A percentile compares a stretch with the other conserved stretches of the same genome.
phyloP scores from a whole-genome alignment of 306 rosid genomes.

The Senna tora region DNA sequence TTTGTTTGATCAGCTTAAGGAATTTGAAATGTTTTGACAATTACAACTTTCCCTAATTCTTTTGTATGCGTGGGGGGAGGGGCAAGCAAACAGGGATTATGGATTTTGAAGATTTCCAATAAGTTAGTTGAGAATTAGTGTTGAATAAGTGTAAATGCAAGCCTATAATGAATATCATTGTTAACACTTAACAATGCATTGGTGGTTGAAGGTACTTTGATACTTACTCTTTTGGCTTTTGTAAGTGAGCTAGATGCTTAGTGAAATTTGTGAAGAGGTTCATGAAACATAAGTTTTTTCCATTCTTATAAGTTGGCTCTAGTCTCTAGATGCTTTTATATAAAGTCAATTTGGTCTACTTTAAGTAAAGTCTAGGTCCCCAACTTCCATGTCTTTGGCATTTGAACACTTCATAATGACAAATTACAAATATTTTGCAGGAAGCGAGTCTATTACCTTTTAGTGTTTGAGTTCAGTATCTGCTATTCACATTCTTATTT shows the following conservation, averaged over 20 bases:
- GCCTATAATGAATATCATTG: background rate
- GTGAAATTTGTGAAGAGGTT: conserved; percentile 18
- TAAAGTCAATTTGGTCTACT: background rate
- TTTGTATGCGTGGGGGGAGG: background rate
- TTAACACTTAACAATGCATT: background rate
- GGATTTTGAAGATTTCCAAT: conserved; percentile 21
- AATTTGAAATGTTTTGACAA: conserved; percentile 24
- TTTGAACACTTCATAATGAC: conserved; percentile 22
- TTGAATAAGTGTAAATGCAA: conserved; percentile 7
- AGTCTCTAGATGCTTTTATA: background rate
- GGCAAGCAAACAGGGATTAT: background rate
- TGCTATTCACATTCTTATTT: conserved; percentile 32
- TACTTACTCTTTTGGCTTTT: background rate
- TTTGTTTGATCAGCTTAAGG: conserved; percentile 32
- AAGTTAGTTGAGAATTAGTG: conserved; percentile 3
- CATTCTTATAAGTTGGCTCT: background rate
- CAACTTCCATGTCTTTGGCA: conserved; percentile 34
- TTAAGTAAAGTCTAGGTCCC: background rate
- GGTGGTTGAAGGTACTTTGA: background rate
- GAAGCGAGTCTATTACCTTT: conserved; percentile 15
- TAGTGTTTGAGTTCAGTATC: conserved; percentile 32
- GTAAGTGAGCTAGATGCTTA: background rate
- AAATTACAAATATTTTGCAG: conserved; percentile 23
- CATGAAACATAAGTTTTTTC: conserved; percentile 27
- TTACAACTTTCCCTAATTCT: conserved; percentile 16